Base-by-base conservation (phyloP, 176 grass and related monocot species). In the Oryza meridionalis region DNA sequence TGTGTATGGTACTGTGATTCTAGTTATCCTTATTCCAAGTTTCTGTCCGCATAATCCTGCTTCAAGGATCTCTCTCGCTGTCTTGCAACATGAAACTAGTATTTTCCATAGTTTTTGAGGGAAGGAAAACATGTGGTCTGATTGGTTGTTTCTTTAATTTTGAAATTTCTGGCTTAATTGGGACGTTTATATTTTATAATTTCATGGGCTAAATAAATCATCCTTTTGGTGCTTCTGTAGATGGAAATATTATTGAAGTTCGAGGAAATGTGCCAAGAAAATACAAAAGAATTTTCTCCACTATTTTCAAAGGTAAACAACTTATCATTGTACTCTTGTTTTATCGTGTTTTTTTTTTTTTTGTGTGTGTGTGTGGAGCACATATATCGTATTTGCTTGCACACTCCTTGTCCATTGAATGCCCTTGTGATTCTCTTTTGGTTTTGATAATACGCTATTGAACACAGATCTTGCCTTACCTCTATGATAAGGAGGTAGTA, bases 181-280 rank as follows among this genome's bases (percentile, higher is more conserved):
- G 12, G 65, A 27, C 22, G 6, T 43, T 21, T 77, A 65, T 70
- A 10, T 24, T 49, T 65, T 13, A 72, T 85, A 77, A 19, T 89
- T 79, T 26, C 16, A 11, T 82, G 33, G 61, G 12, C 44, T 86
- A 77, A 79, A 69, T 84, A 69, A 16, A 33, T 44, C 2, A 67
- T 82, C 66, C 66, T 5, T 72, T 85, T 7, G 67, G 59, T 79
- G 24, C 51, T 86, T 73, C 67, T 91, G 37, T 70, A 99, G 96
- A 91, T 99, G 79, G 96, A 99, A 90, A 92, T 94, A 76, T 78
- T 99, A 66, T 45, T 99, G 86, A 99, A 99, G 85, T 99, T 99
- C 50, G 96, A 99, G 81, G 93, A 99, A 75, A 99, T 99, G 88
- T 99, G 93, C 77, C 79, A 89, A 89, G 96, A 99, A 77, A 91